Percentiles rank a stretch among this genome's conserved stretches.
These are phyloP conservation scores for Zizania latifolia DNA, from an alignment of 176 grass and related monocot species.

Conservation along the genomic window DNA sequence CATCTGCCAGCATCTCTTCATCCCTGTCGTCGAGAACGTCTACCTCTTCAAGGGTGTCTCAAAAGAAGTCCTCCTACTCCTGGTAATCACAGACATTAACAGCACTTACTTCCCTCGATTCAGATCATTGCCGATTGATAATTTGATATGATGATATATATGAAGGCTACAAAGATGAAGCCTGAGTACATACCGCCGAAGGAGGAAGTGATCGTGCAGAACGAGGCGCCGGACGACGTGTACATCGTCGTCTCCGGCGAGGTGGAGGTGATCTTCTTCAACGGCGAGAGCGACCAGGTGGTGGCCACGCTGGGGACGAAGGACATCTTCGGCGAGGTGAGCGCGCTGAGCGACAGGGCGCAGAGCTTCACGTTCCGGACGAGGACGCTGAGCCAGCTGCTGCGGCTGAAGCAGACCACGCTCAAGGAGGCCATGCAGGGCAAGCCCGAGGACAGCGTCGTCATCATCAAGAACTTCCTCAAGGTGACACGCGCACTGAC, in stretches of 20 bases:
- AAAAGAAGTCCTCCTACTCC: conserved; percentile 54
- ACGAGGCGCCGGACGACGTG: conserved; percentile 80
- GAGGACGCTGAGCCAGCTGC: conserved; percentile 75
- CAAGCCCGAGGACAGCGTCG: conserved; percentile 64
- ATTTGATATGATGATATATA: no score
- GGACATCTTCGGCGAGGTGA: conserved; percentile 77
- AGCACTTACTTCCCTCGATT: not conserved
- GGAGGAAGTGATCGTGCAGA: conserved; percentile 87
- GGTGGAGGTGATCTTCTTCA: conserved; percentile 46
- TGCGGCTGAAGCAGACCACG: conserved; percentile 70
- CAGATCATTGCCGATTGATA: no score
- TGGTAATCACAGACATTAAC: conserved; percentile 23
- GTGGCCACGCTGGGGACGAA: conserved; percentile 35
- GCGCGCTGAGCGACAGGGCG: conserved; percentile 55
- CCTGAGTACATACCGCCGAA: conserved; percentile 85
- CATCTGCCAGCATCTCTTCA: conserved; percentile 85
- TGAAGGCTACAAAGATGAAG: conserved; percentile 69
- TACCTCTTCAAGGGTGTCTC: conserved; percentile 86
- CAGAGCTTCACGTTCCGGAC: conserved; percentile 82
- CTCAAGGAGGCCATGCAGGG: conserved; percentile 84
- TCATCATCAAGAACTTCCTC: conserved; percentile 84
- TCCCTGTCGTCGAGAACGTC: conserved; percentile 68
- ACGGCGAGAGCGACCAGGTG: conserved; percentile 37
- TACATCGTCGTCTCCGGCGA: conserved; percentile 78
- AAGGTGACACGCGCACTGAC: conserved; percentile 41